A percentile compares a stretch with the other conserved stretches of the same genome.
Conservation (phyloP, 345 rosid species). For the Salix caprea region DNA sequence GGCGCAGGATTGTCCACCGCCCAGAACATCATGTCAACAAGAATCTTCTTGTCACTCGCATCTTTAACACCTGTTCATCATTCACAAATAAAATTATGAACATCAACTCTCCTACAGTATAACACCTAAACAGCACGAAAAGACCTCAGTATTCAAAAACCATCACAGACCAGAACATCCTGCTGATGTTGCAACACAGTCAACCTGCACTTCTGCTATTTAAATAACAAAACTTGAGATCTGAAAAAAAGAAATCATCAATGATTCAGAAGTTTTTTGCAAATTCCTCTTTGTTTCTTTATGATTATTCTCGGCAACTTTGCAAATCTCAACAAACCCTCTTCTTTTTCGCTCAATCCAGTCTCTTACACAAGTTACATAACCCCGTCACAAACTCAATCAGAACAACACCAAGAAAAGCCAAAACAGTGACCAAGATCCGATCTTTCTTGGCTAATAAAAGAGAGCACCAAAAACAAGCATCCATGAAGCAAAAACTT, state of each 20-base stretch:
- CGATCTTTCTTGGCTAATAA: background rate
- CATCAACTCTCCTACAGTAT: no score
- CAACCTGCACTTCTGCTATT: background rate
- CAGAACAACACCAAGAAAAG: background rate
- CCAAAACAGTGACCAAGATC: background rate
- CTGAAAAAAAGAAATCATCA: background rate
- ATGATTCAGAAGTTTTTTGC: background rate
- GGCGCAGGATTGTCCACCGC: constrained; percentile 95
- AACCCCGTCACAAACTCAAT: background rate
- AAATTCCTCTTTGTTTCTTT: background rate
- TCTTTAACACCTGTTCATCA: constrained; percentile 69
- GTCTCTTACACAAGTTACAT: background rate
- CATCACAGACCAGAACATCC: background rate
- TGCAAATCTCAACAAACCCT: background rate
- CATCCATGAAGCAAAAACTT: background rate
- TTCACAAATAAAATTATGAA: background rate
- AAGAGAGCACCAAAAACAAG: background rate
- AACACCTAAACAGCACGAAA: background rate
- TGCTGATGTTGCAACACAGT: background rate
- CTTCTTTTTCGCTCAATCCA: background rate
- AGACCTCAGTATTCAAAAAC: background rate
- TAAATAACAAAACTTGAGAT: background rate
- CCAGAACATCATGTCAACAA: constrained; percentile 91
- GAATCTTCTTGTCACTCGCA: constrained; percentile 94
- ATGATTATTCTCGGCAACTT: background rate